Percentiles rank a stretch among this genome's conserved stretches.
Evolutionary conservation across 345 rosid genomes (phyloP).

Genomic region (Kandelia obovata): DNA sequence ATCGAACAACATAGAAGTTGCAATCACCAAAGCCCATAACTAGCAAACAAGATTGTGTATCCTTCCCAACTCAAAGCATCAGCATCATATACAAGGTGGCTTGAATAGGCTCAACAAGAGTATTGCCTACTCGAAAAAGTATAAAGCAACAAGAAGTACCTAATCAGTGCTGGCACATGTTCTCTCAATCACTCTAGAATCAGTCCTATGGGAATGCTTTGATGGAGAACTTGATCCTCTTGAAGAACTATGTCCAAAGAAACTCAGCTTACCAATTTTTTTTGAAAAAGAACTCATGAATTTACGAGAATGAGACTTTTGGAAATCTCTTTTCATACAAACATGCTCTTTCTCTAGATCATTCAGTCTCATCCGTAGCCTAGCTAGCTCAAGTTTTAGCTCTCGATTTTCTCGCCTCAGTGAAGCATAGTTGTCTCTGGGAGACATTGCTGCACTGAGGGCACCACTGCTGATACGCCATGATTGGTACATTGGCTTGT

Average conservation of each 20-base stretch:
- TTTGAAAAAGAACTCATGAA: conserved; percentile 84
- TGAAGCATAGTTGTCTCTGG: conserved; percentile 92
- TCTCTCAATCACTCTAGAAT: conserved; percentile 72
- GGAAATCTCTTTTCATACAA: conserved; percentile 95
- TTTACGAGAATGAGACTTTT: conserved; percentile 79
- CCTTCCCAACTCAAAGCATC: conserved; percentile 37
- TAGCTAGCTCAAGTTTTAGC: conserved; percentile 86
- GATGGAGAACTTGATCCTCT: conserved; percentile 94
- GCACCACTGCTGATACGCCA: conserved; percentile 95
- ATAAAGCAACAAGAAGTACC: conserved; percentile 13
- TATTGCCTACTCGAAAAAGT: conserved; percentile 21
- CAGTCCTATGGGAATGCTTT: conserved; percentile 75
- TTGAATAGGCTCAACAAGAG: conserved; percentile 18
- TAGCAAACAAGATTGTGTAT: conserved; percentile 18
- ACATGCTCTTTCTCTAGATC: conserved; percentile 96
- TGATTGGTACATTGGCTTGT: conserved; percentile 63
- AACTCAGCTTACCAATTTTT: conserved; percentile 73
- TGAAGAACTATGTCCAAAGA: conserved; percentile 80
- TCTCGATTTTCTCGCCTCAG: conserved; percentile 92
- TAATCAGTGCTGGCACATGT: conserved; percentile 77
- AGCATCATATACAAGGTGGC: conserved; percentile 43
- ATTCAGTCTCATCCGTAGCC: conserved; percentile 85
- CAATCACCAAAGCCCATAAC: conserved; percentile 19
- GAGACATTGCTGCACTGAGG: conserved; percentile 95
- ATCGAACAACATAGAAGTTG: conserved; percentile 11